Base-by-base conservation (phyloP, 805 yeast species). In the Teunomyces panamensis region DNA sequence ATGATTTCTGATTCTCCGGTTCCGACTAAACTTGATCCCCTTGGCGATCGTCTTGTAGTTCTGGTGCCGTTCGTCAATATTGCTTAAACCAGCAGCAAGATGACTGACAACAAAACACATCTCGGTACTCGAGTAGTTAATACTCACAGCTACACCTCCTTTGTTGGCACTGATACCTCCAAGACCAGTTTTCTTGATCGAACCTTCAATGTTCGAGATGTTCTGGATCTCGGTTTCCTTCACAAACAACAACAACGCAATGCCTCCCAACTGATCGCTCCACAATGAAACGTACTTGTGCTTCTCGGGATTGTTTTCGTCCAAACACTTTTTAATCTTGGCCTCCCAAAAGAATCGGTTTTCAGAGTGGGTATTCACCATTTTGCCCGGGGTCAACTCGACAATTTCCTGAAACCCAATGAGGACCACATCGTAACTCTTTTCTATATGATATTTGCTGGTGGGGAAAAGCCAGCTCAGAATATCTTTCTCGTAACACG, bases 371-470 rank as follows among this genome's bases (percentile, higher is more conserved):
- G 88, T 81, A 35, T 85, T 81, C 48, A 90, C 77, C 82, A 89
- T 89, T 59, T 88, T 87, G 10, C 92, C 89, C 0, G 94, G 85
- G 1, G 84, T 80, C 39, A 94, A 70, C 58, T 91, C 97, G 9
- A 90, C 69, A 30, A 91, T 84, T 58, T 94, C 99, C 64, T 94
- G 96, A 33, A 94, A 71, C 2, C 97, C 98, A 52, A 94, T 74
- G 1, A 85, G 85, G 16, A 88, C 83, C 2, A 91, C 63, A 57
- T 92, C 97, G 32, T 87, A 80, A 28, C 65, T 51, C 26, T 60
- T 58, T n/a, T 63, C 63, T 4, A 65, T 57, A 9, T 62, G 57
- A 30, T 57, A 53, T 39, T 55, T 43, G 39, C 59, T 60, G 0
- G 58, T 44, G 0, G 84, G 83, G 49, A 72, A 79, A 3, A 80